Conservation (phyloP, 768 basidiomycete genomes). For the Macrolepiota albuminosa region DNA sequence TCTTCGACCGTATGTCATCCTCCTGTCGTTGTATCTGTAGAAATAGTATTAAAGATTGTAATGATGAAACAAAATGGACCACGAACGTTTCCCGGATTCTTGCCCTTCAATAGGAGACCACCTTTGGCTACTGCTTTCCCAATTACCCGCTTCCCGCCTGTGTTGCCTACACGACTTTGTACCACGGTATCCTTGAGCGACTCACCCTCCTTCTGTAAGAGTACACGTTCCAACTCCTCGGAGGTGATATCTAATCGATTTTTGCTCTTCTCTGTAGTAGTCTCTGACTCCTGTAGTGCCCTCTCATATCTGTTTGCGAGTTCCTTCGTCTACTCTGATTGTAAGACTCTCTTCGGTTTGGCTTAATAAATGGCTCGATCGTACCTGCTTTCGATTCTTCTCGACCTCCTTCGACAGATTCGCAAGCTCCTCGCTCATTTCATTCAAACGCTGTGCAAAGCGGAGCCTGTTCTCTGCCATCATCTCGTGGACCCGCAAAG, state of each 20-base stretch:
- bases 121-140: slow-evolving; percentile 93
- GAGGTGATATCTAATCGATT: slow-evolving; percentile 80
- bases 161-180: slow-evolving; percentile 56
- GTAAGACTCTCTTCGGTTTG: background rate
- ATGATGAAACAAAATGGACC: background rate
- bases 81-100: slow-evolving; percentile 82
- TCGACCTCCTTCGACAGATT: slow-evolving; percentile 89
- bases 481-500: slow-evolving; percentile 83
- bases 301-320: slow-evolving; percentile 85
- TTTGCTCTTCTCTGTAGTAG: slow-evolving; percentile 84
- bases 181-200: slow-evolving; percentile 76
- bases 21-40: slow-evolving; percentile 84
- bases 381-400: slow-evolving; percentile 84
- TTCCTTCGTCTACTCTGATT: slow-evolving; percentile 74
- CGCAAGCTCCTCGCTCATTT: slow-evolving; percentile 95
- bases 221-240: slow-evolving; percentile 89
- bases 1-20: slow-evolving; percentile 84
- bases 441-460: slow-evolving; percentile 83
- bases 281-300: slow-evolving; percentile 82
- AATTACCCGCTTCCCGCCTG: slow-evolving; percentile 73
- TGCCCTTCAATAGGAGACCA: slow-evolving; percentile 84
- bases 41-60: background rate
- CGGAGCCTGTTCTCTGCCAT: slow-evolving; percentile 87
- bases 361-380: slow-evolving; percentile 9
- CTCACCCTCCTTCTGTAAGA: slow-evolving; percentile 95